Evolutionary conservation across 225 moss, liverwort and hornwort species (phyloP).

Genomic region (Anthoceros angustus): DNA sequence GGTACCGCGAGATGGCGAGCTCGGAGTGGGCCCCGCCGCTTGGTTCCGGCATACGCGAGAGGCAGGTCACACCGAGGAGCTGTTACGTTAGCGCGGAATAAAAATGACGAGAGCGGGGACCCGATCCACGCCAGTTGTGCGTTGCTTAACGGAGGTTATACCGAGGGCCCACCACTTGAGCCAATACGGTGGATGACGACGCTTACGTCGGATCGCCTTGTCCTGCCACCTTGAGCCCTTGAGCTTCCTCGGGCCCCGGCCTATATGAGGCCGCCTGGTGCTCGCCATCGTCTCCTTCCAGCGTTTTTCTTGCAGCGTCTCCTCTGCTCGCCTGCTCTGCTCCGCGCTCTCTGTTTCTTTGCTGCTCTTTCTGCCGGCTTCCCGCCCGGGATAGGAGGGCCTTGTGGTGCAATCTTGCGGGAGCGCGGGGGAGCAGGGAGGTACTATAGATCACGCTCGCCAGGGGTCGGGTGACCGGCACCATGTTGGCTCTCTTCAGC

Average conservation of each 20-base stretch:
- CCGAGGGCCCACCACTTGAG: too few species aligned
- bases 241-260: not conserved
- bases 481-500: slow-evolving; percentile 79
- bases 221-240: not conserved
- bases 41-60: too few species aligned
- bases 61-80: too few species aligned
- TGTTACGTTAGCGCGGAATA: too few species aligned
- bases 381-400: not conserved
- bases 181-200: not conserved
- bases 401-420: not conserved
- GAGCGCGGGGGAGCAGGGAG: not conserved
- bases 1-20: too few species aligned
- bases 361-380: not conserved
- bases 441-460: not conserved
- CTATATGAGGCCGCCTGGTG: slow-evolving; percentile 1
- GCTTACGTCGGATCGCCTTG: not conserved
- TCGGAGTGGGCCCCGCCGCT: too few species aligned
- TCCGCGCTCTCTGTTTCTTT: not conserved
- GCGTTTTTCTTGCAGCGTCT: not conserved
- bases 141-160: too few species aligned
- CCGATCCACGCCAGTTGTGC: too few species aligned
- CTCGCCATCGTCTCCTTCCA: not conserved
- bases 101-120: too few species aligned
- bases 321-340: not conserved
- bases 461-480: slow-evolving; percentile 19